Evolutionary conservation across 176 grass and related monocot species (phyloP).

Genomic region (Cocos nucifera): DNA sequence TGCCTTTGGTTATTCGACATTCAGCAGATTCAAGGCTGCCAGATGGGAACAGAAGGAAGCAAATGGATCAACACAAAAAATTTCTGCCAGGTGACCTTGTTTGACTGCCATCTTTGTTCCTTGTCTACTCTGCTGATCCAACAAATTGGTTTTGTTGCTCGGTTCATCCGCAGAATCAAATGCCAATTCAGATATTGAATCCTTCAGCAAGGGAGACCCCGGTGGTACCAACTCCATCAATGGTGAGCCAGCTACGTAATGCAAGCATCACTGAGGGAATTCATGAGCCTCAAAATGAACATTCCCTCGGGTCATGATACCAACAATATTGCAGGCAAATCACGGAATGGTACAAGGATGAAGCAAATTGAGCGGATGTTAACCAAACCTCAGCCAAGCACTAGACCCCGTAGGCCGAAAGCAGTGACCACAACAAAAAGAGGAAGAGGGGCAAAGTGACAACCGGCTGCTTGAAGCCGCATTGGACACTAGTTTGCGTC

Average conservation of each 20-base stretch:
- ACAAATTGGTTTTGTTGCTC: constrained; percentile 6
- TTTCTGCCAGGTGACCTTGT: constrained; percentile 29
- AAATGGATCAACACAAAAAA: constrained; percentile 33
- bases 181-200: constrained; percentile 47
- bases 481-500: too few species aligned
- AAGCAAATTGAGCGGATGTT: constrained; percentile 13
- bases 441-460: constrained; percentile 18
- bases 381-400: constrained; percentile 4
- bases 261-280: background rate
- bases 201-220: constrained; percentile 38
- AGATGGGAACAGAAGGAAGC: constrained; percentile 8
- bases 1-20: constrained; percentile 1
- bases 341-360: constrained; percentile 18
- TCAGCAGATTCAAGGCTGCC: constrained; percentile 20
- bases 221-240: constrained; percentile 37
- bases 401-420: constrained; percentile 34
- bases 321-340: constrained; percentile 10
- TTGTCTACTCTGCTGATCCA: background rate
- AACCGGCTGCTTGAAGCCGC: too few species aligned
- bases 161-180: constrained; percentile 41
- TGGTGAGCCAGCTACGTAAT: constrained; percentile 1
- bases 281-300: background rate
- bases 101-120: background rate
- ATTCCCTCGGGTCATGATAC: constrained; percentile 3
- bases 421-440: constrained; percentile 22